Evolutionary conservation across 106 monocot species (phyloP), one percentile per base, ranked within the genome.

Genomic region (Dactylorhiza incarnata): DNA sequence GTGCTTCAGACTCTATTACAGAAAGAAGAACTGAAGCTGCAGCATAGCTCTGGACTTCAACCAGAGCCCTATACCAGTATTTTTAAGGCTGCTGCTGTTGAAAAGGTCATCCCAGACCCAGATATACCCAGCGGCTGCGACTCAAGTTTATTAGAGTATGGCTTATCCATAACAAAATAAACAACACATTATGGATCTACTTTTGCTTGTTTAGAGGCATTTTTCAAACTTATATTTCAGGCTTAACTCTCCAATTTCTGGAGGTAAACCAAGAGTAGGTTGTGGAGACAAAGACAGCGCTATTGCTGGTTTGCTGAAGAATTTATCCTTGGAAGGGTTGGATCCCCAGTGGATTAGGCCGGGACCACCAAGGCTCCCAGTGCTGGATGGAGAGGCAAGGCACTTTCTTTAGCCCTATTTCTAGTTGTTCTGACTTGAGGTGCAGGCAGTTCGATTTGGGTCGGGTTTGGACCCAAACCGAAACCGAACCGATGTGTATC

Each of bases 341-440:
- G 73, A 67, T 59, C 97, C 97, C 16, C 94, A 91, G 54, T 99
- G 97, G 97, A 87, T 91, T 56, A 86, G 91, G 37, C 97, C 97
- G 48, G 48, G 62, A 73, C 94, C 97, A 73, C 94, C 97, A 62
- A 89, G 75, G 78, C 87, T 99, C 22, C 89, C 91, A 50, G 72
- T 91, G 56, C 89, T 94, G 46, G 87, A 89, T 75, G 97, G 91
- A 82, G 97, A 99, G 91, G 94, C 81, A 80, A 81, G 85, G 23
- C 61, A 49, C 23, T 20, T 22, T 48, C 14, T 45, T 17, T 69
- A 29, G 43, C 8, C 22, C 43, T 69, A 69, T 69, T 45, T 46
- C 17, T 44, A 24, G 7, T 69, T 45, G 44, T 69, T 69, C 7
- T 65, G 65, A 65, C 11, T 26, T 29, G 29, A 2, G 29, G 37